Base-by-base conservation (phyloP, 202 grass and related monocot genomes). In the Zoysia matrella region DNA sequence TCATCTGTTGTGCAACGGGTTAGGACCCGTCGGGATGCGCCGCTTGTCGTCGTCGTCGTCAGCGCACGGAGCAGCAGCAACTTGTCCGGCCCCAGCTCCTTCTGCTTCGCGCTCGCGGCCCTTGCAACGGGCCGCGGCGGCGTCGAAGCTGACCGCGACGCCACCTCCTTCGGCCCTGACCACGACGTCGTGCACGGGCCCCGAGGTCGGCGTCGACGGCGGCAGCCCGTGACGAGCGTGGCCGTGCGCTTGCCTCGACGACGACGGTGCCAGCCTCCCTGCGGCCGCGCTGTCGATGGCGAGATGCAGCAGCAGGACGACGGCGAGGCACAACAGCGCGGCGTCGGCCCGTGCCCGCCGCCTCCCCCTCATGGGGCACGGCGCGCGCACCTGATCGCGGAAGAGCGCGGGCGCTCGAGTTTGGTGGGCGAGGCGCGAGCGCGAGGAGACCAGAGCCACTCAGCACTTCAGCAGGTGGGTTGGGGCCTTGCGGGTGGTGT, bases 1-100 rank as follows among this genome's bases (percentile, higher is more conserved):
- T 91, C 87, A 86, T 67, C 88, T 71, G 83, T 94, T 94, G 85
- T 94, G 92, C 70, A 94, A 80, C 7, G 89, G 92, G 85, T 94
- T 94, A 1, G 92, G 92, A 1, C 92, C 92, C 43, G 92, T 94
- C 7, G 84, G 89, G 45, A 94, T 75, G 69, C 82, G 70, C 51
- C 89, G 78, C 78, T 92, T 94, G 80, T 92, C 87, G 65, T 90
- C 87, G 16, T 78, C 89, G 22, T 74, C 81, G 12, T 4, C 81
- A 46, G 6, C 80, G 84, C 88, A 86, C 2, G 79, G 69, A 3
- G 8, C 42, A 8, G 5, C 12, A 7, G 55, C 15, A 36, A 39
- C 11, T 30, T 3, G 4, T 8, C 55, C 73, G 1, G 60, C 60
- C 1, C 42, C 54, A 3, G 9, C 78, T 0, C 18, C 47, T 47